Evolutionary conservation across 2,329 filamentous ascomycete genomes (phyloP), one percentile per base, ranked within the genome.

Genomic region (Lithohypha guttulata): DNA sequence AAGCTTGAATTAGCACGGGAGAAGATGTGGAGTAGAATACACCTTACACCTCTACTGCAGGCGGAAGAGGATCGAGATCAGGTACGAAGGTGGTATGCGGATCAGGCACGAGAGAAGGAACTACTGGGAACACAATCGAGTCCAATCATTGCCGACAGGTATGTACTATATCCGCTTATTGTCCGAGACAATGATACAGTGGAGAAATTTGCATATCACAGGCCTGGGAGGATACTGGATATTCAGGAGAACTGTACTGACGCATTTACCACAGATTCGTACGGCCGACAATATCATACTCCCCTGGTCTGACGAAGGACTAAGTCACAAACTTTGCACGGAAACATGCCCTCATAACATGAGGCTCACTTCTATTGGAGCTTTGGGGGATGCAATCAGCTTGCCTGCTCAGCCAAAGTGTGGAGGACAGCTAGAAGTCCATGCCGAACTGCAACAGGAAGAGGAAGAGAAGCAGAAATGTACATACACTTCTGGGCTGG

Each of bases 1-100:
- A 81, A 85, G 61, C 89, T 87, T 58, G 91, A 98, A 65, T 79
- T 94, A 51, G 84, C 79, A 48, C 84, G 91, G 54, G 91, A 98
- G 60, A 98, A 96, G 72, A 91, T 94, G 77, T 98, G 91, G 91
- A 77, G 84, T 46, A 81, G 91, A 59, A 93, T 98, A 65, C 78
- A 96, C 66, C 73, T 98, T 49, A 91, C 89, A 56, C 91, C 91
- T 42, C 68, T 94, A 48, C 77, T 98, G 48, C 89, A 96, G 62
- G 91, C 91, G 41, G 91, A 98, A 60, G 86, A 94, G 63, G 91
- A 98, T 68, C 81, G 91, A 45, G 91, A 98, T 65, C 81, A 89
- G 60, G 87, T 94, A 48, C 76, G 91, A 51, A 73, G 89, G 57
- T 75, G 89, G 63, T 74, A 81, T 50, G 91, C 91, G 42, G 84